Evolutionary conservation across 768 basidiomycete species (phyloP).

Genomic region (Termitomyces sp.): DNA sequence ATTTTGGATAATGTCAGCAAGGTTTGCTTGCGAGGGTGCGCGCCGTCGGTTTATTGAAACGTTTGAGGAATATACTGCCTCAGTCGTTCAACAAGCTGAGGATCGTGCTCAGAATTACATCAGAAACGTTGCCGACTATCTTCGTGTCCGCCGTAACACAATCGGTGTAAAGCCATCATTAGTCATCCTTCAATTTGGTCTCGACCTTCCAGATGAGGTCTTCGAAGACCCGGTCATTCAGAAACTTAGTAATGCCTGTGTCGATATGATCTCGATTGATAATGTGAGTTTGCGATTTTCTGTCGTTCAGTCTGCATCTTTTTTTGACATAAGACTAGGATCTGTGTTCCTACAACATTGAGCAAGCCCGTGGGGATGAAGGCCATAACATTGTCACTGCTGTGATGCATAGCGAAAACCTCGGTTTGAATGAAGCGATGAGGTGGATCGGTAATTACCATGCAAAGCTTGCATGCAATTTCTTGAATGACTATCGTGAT

Average conservation of each 20-base stretch:
- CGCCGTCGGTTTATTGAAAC: background rate
- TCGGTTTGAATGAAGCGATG: background rate
- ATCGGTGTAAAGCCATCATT: background rate
- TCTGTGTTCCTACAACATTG: background rate
- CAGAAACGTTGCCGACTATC: background rate
- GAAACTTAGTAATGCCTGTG: background rate
- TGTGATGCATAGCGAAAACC: background rate
- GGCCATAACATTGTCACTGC: background rate
- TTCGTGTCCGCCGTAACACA: background rate
- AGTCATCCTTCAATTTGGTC: background rate
- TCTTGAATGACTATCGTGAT: background rate
- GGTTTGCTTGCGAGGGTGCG: background rate
- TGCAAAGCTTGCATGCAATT: background rate
- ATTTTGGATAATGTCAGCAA: background rate
- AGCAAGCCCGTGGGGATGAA: background rate
- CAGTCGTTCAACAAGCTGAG: background rate
- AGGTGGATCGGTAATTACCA: background rate
- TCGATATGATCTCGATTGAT: background rate
- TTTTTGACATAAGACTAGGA: background rate
- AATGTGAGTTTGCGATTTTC: background rate
- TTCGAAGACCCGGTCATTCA: background rate
- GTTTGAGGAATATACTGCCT: background rate
- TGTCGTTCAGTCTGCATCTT: background rate
- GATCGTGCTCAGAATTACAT: background rate
- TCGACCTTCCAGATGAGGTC: background rate